These are phyloP conservation scores for Isoetes taiwanensis DNA, from an alignment of 75 land plant species.

Conservation along the genomic window DNA sequence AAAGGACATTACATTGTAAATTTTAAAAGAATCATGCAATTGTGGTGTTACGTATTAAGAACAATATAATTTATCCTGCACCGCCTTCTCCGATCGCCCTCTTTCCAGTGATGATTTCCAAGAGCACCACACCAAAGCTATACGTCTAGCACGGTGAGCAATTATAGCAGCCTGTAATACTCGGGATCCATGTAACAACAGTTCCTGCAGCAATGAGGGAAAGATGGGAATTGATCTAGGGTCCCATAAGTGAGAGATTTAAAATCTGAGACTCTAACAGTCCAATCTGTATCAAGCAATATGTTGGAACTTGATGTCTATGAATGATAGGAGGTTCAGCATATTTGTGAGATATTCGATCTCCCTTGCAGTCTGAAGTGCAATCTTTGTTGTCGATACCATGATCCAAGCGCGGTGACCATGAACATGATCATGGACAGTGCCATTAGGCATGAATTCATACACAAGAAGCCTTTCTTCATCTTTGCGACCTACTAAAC, in stretches of 20 bases:
- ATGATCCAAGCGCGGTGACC: constrained; percentile 23
- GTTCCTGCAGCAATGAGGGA: constrained; percentile 51
- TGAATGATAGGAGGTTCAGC: constrained; percentile 75
- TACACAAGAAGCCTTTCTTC: constrained; percentile 75
- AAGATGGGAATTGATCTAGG: constrained; percentile 25
- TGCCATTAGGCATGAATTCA: constrained; percentile 81
- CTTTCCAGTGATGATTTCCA: constrained; percentile 64
- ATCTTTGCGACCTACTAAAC: constrained; percentile 61
- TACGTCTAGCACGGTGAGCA: constrained; percentile 73
- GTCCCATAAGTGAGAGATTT: constrained; percentile 54
- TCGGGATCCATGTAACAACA: constrained; percentile 73
- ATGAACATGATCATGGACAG: constrained; percentile 64
- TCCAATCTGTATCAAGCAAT: constrained; percentile 45
- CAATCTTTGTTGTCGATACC: constrained; percentile 53
- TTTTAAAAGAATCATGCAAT: too few relatives aligned
- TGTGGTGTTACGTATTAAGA: too few relatives aligned
- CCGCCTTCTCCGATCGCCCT: too few relatives aligned
- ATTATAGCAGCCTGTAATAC: constrained; percentile 54
- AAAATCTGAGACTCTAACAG: constrained; percentile 62
- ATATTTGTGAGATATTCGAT: constrained; percentile 74
- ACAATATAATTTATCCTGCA: too few relatives aligned
- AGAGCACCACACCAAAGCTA: constrained; percentile 60
- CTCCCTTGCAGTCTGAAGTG: constrained; percentile 56
- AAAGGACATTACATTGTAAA: too few relatives aligned
- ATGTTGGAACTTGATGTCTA: constrained; percentile 79